A percentile compares a stretch with the other conserved stretches of the same genome.
These are phyloP conservation scores for Apiospora saccharicola DNA, from an alignment of 2,329 filamentous ascomycete genomes.

Conservation along the genomic window DNA sequence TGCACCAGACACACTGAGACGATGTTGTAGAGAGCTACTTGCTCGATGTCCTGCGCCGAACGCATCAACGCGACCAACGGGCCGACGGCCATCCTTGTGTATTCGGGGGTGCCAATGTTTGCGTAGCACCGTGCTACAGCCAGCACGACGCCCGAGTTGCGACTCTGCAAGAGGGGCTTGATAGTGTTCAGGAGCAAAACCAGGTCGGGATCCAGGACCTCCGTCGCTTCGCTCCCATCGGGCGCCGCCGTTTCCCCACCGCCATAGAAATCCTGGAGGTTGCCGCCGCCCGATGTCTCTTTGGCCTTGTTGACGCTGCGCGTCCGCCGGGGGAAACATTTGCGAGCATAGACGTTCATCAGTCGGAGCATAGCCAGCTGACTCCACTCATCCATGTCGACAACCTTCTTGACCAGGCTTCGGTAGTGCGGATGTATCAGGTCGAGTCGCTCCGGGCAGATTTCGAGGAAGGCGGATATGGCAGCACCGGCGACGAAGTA, in stretches of 20 bases:
- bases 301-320: conserved; percentile 61
- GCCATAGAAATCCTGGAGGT: conserved; percentile 82
- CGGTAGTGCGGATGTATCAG: conserved; percentile 92
- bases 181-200: conserved; percentile 81
- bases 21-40: conserved; percentile 91
- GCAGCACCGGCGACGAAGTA: conserved; percentile 97
- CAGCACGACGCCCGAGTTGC: conserved; percentile 91
- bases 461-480: conserved; percentile 85
- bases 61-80: conserved; percentile 87
- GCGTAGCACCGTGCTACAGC: conserved; percentile 86
- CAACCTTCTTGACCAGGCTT: conserved; percentile 83
- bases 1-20: conserved; percentile 85
- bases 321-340: conserved; percentile 81
- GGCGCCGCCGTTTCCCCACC: conserved; percentile 58
- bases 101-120: conserved; percentile 80
- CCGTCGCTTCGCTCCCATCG: conserved; percentile 59
- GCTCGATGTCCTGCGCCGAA: conserved; percentile 84
- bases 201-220: conserved; percentile 81
- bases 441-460: conserved; percentile 88
- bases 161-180: conserved; percentile 85
- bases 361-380: conserved; percentile 84
- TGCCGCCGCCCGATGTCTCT: conserved; percentile 40
- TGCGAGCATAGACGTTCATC: conserved; percentile 84
- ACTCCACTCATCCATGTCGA: conserved; percentile 99
- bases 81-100: conserved; percentile 78